These are phyloP conservation scores for Mycena latifolia DNA, from an alignment of 768 basidiomycete species.

Conservation along the genomic window DNA sequence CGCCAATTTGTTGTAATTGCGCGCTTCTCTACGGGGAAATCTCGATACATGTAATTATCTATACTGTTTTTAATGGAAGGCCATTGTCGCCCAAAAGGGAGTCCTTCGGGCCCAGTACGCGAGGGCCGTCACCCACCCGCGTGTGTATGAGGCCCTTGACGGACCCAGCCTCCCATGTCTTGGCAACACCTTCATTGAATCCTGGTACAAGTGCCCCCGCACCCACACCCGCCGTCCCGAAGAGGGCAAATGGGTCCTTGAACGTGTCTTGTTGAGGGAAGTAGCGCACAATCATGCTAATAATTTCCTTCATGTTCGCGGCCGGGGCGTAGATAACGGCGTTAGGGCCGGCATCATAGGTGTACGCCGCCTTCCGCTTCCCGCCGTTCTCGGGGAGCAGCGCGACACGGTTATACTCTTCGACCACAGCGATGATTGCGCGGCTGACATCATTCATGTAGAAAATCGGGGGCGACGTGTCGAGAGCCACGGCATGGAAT, in stretches of 20 bases:
- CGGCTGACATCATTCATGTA: constrained; percentile 98
- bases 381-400: constrained; percentile 57
- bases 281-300: constrained; percentile 80
- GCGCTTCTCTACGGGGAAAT: constrained; percentile 14
- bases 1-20: neutral
- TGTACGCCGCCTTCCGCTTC: constrained; percentile 91
- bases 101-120: constrained; percentile 72
- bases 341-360: constrained; percentile 99
- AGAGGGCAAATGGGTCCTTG: constrained; percentile 80
- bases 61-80: constrained; percentile 57
- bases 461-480: constrained; percentile 98
- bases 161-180: constrained; percentile 77
- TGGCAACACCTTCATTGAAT: constrained; percentile 85
- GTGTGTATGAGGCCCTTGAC: constrained; percentile 95
- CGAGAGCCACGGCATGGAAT: constrained; percentile 98
- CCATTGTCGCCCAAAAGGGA: constrained; percentile 78
- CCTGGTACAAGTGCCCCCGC: constrained; percentile 70
- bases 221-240: constrained; percentile 53
- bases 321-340: constrained; percentile 94
- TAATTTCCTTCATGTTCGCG: constrained; percentile 82
- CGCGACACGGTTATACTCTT: constrained; percentile 91
- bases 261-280: constrained; percentile 90
- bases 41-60: constrained; percentile 12
- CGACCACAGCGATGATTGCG: constrained; percentile 91
- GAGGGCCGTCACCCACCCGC: constrained; percentile 91